Base-by-base conservation (phyloP, 140 eudicot genomes). In the Cichorium intybus region DNA sequence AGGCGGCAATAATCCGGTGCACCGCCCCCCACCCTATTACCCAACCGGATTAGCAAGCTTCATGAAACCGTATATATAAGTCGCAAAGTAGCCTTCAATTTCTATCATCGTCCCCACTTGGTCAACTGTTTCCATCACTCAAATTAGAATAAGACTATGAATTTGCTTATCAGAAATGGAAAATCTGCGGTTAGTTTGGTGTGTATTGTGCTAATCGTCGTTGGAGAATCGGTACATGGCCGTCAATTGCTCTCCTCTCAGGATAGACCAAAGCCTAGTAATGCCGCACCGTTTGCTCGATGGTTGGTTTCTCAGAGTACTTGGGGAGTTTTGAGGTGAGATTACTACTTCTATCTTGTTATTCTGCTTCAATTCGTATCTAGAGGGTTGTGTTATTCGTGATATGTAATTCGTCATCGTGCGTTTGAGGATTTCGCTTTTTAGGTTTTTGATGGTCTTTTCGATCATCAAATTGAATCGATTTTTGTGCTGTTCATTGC, bases 271-370 rank as follows among this genome's bases (percentile, higher is more conserved):
- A 57, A 37, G 29, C 90, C 81, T 43, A 61, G 68, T 29, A 75
- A 80, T 50, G 80, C 80, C 23, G 91, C 91, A 56, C 55, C 83
- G 18, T 91, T 84, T 60, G 97, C 97, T 74, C 85, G 97, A 35
- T 87, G 97, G 97, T 41, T 91, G 72, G 95, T 87, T 72, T 87
- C 95, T 33, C 85, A 78, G 61, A 75, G 75, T 62, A 84, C 97
- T 7, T 90, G 97, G 97, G 97, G 96, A 0, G 87, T 87, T 61
- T 82, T 90, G 41, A 90, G 80, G 97, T 86, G 69, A 45, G 23
- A 1, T n/a, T 31, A 26, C 31, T 62, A 22, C 54, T 43, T 17
- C 3, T 41, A 14, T 31, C 23, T 39, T 46, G 0, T 26, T 50
- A 11, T 57, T 64, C 17, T 18, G 52, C 9, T 33, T 75, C 52